These are phyloP conservation scores for Exophiala bonariae DNA, from an alignment of 2,329 filamentous ascomycete species.

Conservation along the genomic window DNA sequence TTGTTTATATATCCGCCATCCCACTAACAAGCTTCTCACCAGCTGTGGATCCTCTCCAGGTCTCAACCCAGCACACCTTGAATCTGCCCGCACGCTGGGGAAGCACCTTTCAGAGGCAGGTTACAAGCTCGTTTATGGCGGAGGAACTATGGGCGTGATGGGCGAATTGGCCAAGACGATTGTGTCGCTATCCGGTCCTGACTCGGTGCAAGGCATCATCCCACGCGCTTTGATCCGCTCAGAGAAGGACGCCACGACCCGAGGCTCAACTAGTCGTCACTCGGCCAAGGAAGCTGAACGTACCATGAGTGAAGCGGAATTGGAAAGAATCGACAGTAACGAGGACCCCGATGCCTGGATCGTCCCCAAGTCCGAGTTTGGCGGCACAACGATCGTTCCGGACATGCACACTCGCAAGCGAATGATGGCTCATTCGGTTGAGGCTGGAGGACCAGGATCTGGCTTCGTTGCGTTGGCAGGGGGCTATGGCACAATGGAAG, in stretches of 20 bases:
- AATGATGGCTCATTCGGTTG: slow-evolving; percentile 86
- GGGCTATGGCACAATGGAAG: slow-evolving; percentile 93
- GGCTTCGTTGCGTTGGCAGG: slow-evolving; percentile 88
- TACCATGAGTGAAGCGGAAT: slow-evolving; percentile 59
- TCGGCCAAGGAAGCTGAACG: slow-evolving; percentile 47
- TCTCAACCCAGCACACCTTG: slow-evolving; percentile 70
- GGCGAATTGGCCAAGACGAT: slow-evolving; percentile 87
- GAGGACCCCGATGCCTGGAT: slow-evolving; percentile 30
- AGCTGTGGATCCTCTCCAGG: slow-evolving; percentile 82
- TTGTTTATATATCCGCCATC: neutral
- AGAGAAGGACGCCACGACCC: slow-evolving; percentile 49
- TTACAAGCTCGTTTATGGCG: slow-evolving; percentile 88
- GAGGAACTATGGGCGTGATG: slow-evolving; percentile 93
- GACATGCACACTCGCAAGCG: slow-evolving; percentile 98
- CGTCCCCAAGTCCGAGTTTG: slow-evolving; percentile 58
- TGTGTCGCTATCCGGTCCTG: slow-evolving; percentile 76
- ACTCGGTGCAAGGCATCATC: slow-evolving; percentile 89
- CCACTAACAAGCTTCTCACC: slow-evolving; percentile 21
- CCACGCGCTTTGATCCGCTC: slow-evolving; percentile 78
- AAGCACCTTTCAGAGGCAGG: slow-evolving; percentile 71
- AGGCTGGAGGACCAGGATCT: slow-evolving; percentile 75
- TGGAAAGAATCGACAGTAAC: slow-evolving; percentile 25
- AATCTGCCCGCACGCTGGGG: slow-evolving; percentile 75
- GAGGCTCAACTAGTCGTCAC: slow-evolving; percentile 13
- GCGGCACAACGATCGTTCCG: slow-evolving; percentile 80